Conservation (phyloP, 2,329 filamentous ascomycete species). For the Aspergillus pseudoterreus region DNA sequence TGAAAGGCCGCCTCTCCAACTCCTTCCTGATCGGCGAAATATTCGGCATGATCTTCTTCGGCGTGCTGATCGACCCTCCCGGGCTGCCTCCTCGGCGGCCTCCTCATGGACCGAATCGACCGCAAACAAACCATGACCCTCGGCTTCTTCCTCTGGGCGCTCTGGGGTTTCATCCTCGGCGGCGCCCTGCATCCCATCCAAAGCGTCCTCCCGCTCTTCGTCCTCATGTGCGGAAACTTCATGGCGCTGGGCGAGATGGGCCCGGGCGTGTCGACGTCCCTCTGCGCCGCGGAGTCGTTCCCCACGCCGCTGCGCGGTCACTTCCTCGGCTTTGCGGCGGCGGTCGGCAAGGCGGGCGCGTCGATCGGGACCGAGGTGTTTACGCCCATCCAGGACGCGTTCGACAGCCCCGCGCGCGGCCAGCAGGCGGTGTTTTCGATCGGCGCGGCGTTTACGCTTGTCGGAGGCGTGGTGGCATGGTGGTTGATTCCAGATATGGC, state of each 20-base stretch:
- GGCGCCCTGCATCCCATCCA: constrained; percentile 46
- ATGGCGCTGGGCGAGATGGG: constrained; percentile 49
- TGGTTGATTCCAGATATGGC: constrained; percentile 47
- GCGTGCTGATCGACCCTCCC: constrained; percentile 49
- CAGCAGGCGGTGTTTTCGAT: constrained; percentile 51
- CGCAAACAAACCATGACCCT: constrained; percentile 50
- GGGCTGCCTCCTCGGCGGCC: constrained; percentile 47
- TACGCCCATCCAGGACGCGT: constrained; percentile 48
- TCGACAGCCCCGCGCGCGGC: constrained; percentile 40
- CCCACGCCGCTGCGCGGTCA: constrained; percentile 50
- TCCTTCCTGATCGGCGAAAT: constrained; percentile 56
- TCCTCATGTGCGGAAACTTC: constrained; percentile 52
- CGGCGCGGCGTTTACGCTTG: constrained; percentile 47
- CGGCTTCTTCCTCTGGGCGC: constrained; percentile 44
- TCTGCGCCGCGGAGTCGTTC: constrained; percentile 46
- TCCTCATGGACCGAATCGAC: constrained; percentile 49
- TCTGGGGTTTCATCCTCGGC: constrained; percentile 50
- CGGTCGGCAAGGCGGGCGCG: constrained; percentile 49
- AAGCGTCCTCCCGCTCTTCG: constrained; percentile 47
- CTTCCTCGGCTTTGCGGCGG: constrained; percentile 48
- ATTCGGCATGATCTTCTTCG: constrained; percentile 55
- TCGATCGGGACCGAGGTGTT: constrained; percentile 52
- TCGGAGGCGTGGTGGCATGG: constrained; percentile 45
- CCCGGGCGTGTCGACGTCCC: constrained; percentile 42
- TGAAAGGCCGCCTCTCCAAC: constrained; percentile 53